Evolutionary conservation across 2,329 filamentous ascomycete genomes (phyloP).

Genomic region (Aureobasidium zeae): DNA sequence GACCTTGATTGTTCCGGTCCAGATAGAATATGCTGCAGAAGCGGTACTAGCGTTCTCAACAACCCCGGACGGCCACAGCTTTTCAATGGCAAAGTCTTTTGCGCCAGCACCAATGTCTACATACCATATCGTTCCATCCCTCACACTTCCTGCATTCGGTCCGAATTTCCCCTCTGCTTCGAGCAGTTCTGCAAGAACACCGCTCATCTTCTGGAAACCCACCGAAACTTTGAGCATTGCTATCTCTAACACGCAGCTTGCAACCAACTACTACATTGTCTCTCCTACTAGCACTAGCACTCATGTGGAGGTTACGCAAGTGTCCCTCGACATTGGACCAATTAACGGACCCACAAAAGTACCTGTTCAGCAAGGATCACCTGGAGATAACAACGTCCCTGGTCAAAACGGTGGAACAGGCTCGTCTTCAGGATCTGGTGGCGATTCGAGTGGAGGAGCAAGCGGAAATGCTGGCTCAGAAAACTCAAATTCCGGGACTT

Average conservation of each 20-base stretch:
- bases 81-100: not conserved
- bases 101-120: not conserved
- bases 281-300: not conserved
- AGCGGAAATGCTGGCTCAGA: constrained; percentile 13
- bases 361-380: not conserved
- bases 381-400: not conserved
- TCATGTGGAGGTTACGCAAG: not conserved
- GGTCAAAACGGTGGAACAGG: constrained; percentile 3
- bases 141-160: too few relatives aligned
- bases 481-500: not conserved
- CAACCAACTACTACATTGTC: constrained; percentile 11
- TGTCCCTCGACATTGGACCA: not conserved
- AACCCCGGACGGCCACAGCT: not conserved
- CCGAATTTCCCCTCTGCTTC: constrained; percentile 2
- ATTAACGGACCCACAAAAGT: not conserved
- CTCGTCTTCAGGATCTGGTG: constrained; percentile 4
- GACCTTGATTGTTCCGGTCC: constrained; percentile 36
- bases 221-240: not conserved
- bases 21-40: constrained; percentile 29
- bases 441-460: not conserved
- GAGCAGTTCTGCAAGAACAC: not conserved
- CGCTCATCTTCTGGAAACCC: constrained; percentile 20
- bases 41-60: constrained; percentile 18
- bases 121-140: not conserved
- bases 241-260: not conserved